Evolutionary conservation across 2,329 filamentous ascomycete species (phyloP), one percentile per base, ranked within the genome.

Genomic region (Sclerotinia nivalis): DNA sequence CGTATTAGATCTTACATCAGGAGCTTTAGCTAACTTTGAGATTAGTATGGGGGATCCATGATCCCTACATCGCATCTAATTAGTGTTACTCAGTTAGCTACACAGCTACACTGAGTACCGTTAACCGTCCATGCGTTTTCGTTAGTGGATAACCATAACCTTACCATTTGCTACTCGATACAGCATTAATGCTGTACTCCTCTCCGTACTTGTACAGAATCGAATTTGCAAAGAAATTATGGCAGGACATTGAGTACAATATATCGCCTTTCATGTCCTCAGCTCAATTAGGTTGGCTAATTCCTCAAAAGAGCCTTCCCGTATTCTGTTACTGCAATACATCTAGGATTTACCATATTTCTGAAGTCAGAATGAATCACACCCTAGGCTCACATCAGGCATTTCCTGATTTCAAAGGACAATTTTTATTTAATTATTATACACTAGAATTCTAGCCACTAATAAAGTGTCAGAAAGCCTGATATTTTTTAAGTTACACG

Each of bases 51-150:
- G 40, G 40, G 40, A 43, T 43, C 40, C 15, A 43, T 43, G 22
- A 59, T 64, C 60, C 45, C 31, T 64, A 37, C 60, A 64, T 64
- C 60, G 5, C 31, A 64, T 64, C 60, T 62, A 12, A 28, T 22
- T 50, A 62, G 60, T 50, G 31, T 28, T 22, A 37, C 20, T 49
- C 60, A 22, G 13, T n/a, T n/a, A n/a, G n/a, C n/a, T n/a, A n/a
- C n/a, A n/a, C n/a, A n/a, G n/a, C n/a, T n/a, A n/a, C n/a, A n/a
- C n/a, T n/a, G n/a, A n/a, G n/a, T n/a, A 62, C 22, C 31, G 8
- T 5, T 20, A 37, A 13, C 31, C 47, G 60, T 52, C 60, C 31
- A 64, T 64, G 60, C 45, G 45, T 50, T 25, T 52, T 64, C 31
- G 60, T 64, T 37, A 40, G 31, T 52, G 31, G 47, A 64, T 64